Base-by-base conservation (phyloP, 2,329 filamentous ascomycete genomes). In the Epichloe uncinata region DNA sequence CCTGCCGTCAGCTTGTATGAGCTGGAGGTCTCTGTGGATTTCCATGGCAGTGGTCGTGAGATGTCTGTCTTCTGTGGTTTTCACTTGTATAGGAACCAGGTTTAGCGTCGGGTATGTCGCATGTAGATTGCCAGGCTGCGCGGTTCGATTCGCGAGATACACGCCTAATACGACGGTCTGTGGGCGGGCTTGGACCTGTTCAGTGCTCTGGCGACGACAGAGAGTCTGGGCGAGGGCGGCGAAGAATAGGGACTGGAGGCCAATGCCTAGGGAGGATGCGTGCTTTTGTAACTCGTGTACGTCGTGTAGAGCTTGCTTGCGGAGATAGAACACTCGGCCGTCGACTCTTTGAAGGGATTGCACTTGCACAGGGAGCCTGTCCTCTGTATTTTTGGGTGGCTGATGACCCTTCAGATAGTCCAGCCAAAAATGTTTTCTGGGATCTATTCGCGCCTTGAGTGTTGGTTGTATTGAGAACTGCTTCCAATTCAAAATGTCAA, bases 101-200 rank as follows among this genome's bases (percentile, higher is more conserved):
- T 85, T 90, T 18, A 96, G 72, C 0, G 87, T 93, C 0, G 90
- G 89, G 34, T 79, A 82, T 0, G 74, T 67, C 0, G 42, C 26
- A 3, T 57, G 55, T 0, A 69, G 61, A 2, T 77, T 68, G 1
- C 80, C 61, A 3, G 73, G 68, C 3, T 74, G 67, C 8, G 74
- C 65, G 0, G 75, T 73, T 47, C 88, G 78, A 62, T 94, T 95
- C 41, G 88, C 86, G 8, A 95, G 76, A 63, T 95, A 96, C 20
- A 95, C 66, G 2, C 89, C 90, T 47, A 95, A 74, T 0, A 87
- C 67, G 2, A 86, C 54, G n/a, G 49, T 45, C 2, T 43, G 42
- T 42, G 44, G 15, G 37, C 40, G 4, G 34, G n/a, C 5, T 44
- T 38, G 30, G 30, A 9, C 13, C 35, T n/a, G 2, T 37, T 30